Evolutionary conservation across 495 filamentous ascomycete species (phyloP).

Genomic region (Penicillium waksmanii): DNA sequence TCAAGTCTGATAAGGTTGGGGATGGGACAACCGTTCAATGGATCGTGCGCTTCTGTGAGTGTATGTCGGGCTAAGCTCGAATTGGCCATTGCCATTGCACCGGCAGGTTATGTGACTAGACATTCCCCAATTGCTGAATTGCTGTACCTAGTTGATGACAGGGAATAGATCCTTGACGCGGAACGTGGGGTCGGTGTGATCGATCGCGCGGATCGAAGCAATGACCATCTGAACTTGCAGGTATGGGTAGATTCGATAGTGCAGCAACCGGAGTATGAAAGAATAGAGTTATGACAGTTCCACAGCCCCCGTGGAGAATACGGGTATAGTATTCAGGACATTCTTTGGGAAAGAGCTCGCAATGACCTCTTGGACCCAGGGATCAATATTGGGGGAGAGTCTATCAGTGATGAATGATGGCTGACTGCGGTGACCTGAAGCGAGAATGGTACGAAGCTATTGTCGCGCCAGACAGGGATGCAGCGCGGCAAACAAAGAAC

Average conservation of each 20-base stretch:
- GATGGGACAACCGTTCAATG: background rate
- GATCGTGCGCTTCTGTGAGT: background rate
- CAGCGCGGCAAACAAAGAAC: constrained; percentile 8
- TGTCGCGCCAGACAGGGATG: constrained; percentile 21
- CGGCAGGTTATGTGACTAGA: background rate
- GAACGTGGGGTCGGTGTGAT: background rate
- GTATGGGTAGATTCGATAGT: no score
- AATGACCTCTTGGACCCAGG: no score
- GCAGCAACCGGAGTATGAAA: no score
- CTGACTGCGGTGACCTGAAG: background rate
- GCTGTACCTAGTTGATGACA: background rate
- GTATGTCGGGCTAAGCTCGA: background rate
- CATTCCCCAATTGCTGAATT: background rate
- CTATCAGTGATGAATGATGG: background rate
- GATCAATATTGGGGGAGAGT: no score
- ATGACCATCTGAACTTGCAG: no score
- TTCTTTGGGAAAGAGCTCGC: no score
- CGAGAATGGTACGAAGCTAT: constrained; percentile 14
- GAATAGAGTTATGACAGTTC: no score
- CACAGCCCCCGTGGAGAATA: no score
- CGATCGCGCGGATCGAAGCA: background rate
- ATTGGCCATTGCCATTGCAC: background rate
- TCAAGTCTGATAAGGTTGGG: background rate
- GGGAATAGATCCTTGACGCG: background rate
- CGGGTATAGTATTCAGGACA: no score